Percentiles rank a stretch among this genome's conserved stretches.
Conservation (phyloP, 2,329 filamentous ascomycete genomes). For the Calonectria crousiana region DNA sequence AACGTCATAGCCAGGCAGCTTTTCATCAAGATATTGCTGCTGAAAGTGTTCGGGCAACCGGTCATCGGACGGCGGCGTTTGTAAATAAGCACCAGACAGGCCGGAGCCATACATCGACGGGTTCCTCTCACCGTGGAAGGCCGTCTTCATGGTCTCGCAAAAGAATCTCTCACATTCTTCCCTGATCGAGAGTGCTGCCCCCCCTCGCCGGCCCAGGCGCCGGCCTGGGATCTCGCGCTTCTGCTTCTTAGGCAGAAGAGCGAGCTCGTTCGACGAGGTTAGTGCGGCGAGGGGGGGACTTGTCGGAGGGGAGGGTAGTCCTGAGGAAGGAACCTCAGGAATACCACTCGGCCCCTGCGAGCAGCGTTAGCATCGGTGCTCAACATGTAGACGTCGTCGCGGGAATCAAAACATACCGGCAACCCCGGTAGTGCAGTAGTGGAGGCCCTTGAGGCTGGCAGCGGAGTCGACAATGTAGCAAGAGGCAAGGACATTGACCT, state of each 20-base stretch:
- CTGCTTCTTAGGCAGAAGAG: constrained; percentile 70
- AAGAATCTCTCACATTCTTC: constrained; percentile 99
- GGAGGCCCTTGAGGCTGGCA: constrained; percentile 82
- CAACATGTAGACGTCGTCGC: not conserved
- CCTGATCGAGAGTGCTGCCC: constrained; percentile 96
- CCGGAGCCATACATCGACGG: constrained; percentile 82
- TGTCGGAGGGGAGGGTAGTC: constrained; percentile 85
- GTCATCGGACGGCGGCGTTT: constrained; percentile 67
- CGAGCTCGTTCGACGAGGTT: constrained; percentile 75
- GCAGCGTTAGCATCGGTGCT: constrained; percentile 31
- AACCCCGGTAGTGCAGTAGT: constrained; percentile 95
- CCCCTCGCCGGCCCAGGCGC: constrained; percentile 75
- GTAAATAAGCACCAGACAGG: constrained; percentile 79
- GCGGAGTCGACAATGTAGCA: constrained; percentile 88
- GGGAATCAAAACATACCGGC: constrained; percentile 67
- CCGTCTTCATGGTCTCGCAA: constrained; percentile 92
- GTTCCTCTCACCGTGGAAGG: constrained; percentile 97
- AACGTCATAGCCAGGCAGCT: constrained; percentile 53
- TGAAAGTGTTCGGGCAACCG: constrained; percentile 53
- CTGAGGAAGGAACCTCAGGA: constrained; percentile 91
- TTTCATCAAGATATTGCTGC: constrained; percentile 42
- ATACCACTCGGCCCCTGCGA: constrained; percentile 87
- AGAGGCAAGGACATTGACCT: constrained; percentile 86
- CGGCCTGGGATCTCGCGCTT: constrained; percentile 57
- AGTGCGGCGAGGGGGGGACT: constrained; percentile 89